These are phyloP conservation scores for Polytrichum commune DNA, from an alignment of 225 moss, liverwort and hornwort species.

Conservation along the genomic window DNA sequence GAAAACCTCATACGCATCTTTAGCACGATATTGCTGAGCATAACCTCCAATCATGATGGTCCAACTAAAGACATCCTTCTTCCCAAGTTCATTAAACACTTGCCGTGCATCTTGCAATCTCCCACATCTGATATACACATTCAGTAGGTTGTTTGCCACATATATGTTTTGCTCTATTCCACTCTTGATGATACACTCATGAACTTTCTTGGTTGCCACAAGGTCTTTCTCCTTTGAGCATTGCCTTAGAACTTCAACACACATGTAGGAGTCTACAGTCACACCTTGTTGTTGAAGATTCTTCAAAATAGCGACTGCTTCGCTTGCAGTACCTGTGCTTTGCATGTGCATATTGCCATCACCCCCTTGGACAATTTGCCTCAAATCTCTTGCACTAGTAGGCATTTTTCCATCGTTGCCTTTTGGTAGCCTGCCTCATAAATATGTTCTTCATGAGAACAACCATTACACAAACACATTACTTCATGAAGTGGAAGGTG, in stretches of 20 bases:
- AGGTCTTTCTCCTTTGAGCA: slow-evolving; percentile 9
- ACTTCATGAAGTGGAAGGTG: too few species aligned
- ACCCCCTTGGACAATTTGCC: not conserved
- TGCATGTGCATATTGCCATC: not conserved
- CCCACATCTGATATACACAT: slow-evolving; percentile 1
- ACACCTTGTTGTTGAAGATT: slow-evolving; percentile 3
- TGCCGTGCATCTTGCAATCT: slow-evolving; percentile 1
- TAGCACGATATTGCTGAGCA: too few species aligned
- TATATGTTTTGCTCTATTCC: slow-evolving; percentile 5
- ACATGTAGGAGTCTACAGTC: not conserved
- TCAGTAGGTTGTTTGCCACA: slow-evolving; percentile 1
- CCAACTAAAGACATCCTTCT: not conserved
- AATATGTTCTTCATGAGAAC: slow-evolving; percentile 1
- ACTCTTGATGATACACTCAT: slow-evolving; percentile 6
- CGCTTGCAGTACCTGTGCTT: not conserved
- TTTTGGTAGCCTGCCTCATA: slow-evolving; percentile 3
- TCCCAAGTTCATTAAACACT: not conserved
- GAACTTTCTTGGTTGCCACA: slow-evolving; percentile 5
- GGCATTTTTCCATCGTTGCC: not conserved
- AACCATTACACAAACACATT: not conserved
- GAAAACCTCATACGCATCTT: too few species aligned
- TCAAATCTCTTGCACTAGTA: not conserved
- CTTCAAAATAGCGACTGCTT: slow-evolving; percentile 2
- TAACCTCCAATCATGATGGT: not conserved
- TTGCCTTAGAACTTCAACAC: slow-evolving; percentile 6